Percentiles rank a stretch among this genome's conserved stretches.
These are phyloP conservation scores for Trametes gibbosa DNA, from an alignment of 768 basidiomycete genomes.

Conservation along the genomic window DNA sequence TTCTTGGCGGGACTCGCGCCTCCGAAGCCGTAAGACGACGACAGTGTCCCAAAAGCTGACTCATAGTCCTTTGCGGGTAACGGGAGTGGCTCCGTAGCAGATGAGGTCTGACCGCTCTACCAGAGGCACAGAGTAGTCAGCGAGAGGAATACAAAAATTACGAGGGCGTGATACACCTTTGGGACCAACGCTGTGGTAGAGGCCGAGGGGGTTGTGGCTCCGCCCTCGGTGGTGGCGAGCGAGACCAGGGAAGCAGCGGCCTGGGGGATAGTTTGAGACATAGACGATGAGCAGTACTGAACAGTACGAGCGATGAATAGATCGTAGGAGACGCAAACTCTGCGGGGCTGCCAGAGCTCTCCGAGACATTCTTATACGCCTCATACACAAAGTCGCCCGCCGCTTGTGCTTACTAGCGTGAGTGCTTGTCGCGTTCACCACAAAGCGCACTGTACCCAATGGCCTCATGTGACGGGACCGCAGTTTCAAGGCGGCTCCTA, in stretches of 20 bases:
- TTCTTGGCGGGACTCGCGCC: conserved; percentile 19
- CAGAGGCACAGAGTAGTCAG: no score
- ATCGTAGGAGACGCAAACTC: no score
- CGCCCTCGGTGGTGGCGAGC: conserved; percentile 3
- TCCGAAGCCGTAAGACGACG: conserved; percentile 26
- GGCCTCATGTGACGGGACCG: not conserved
- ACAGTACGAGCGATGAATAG: no score
- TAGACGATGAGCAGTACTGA: not conserved
- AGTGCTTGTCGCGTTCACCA: no score
- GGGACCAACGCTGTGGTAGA: conserved; percentile 16
- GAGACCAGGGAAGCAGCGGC: conserved; percentile 5
- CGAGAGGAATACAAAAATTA: no score
- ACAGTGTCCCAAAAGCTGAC: conserved; percentile 27
- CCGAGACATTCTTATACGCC: no score
- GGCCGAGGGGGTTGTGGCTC: not conserved
- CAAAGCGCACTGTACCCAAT: no score
- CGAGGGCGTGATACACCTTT: not conserved
- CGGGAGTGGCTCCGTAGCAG: not conserved
- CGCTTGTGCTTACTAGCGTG: no score
- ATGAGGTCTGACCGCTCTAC: not conserved
- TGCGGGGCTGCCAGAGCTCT: no score
- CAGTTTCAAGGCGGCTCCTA: not conserved
- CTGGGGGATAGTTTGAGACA: not conserved
- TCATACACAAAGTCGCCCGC: no score
- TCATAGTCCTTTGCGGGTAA: conserved; percentile 26